Base-by-base conservation (phyloP, 805 yeast species). In the Jamesozyma piceae region DNA sequence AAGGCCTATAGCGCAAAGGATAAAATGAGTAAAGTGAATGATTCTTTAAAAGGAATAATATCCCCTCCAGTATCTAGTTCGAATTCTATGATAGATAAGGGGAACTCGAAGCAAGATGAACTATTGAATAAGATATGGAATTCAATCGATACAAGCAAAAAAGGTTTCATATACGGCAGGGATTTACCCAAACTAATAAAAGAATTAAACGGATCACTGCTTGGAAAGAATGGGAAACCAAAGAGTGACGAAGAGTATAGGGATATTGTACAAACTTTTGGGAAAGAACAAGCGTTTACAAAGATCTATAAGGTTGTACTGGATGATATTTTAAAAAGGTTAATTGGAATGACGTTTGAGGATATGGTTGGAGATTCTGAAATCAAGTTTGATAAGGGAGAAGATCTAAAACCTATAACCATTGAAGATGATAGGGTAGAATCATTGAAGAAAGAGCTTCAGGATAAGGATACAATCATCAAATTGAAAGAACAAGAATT, bases 291-390 rank as follows among this genome's bases (percentile, higher is more conserved):
- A 22, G 53, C 54, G n/a, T 50, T 52, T 35, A 50, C 51, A 34
- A 60, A 61, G 38, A 51, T 66, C 1, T 53, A 57, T 40, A 65
- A 58, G 43, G 35, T 47, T n/a, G 30, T 37, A 15, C 18, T 47
- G 20, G 50, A 57, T 9, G 67, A 64, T 17, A 62, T 64, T 50
- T 45, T 51, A 26, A 48, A 54, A 15, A 56, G 61, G 5, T 45
- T 67, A 19, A 44, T 61, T 6, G 68, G 69, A 3, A 47, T 52
- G n/a, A 50, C 59, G 1, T 62, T 63, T 41, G 49, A 44, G n/a
- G 53, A 51, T 13, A 14, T 42, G 13, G 27, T 33, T 5, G 31
- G 35, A 20, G 44, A 35, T 24, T 15, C 20, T 3, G 38, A 24
- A 8, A 24, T 35, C n/a, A 9, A n/a, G 11, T 11, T 24, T 6